Evolutionary conservation across 2,329 filamentous ascomycete species (phyloP).

Genomic region (Colletotrichum zoysiae): DNA sequence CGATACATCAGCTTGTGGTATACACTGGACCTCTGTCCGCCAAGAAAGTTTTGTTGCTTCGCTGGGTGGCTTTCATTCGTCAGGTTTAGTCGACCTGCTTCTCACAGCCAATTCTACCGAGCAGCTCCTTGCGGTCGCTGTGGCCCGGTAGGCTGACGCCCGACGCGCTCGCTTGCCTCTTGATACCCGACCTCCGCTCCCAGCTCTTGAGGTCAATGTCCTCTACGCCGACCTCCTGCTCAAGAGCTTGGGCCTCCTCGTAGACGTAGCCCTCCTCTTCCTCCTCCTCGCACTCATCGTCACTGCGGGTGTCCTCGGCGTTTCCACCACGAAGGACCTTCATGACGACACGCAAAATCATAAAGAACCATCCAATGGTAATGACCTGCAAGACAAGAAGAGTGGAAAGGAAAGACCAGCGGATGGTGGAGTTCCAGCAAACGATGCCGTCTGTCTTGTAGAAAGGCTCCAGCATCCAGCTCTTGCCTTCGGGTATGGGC

Average conservation of each 20-base stretch:
- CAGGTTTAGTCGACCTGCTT: conserved; percentile 71
- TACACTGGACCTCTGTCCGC: conserved; percentile 1
- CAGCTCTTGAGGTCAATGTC: conserved; percentile 75
- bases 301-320: conserved; percentile 89
- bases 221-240: conserved; percentile 83
- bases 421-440: conserved; percentile 82
- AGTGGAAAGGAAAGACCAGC: conserved; percentile 80
- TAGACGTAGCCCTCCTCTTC: conserved; percentile 70
- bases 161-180: conserved; percentile 65
- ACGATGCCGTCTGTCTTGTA: conserved; percentile 77
- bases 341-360: conserved; percentile 87
- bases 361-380: conserved; percentile 87
- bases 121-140: conserved; percentile 82
- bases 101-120: conserved; percentile 86
- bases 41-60: background rate
- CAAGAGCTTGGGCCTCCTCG: conserved; percentile 69
- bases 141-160: conserved; percentile 77
- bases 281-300: conserved; percentile 77
- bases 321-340: conserved; percentile 81
- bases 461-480: conserved; percentile 81
- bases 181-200: conserved; percentile 68
- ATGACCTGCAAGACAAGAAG: conserved; percentile 84
- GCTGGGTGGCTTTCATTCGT: background rate
- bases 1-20: conserved; percentile 9
- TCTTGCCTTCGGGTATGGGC: conserved; percentile 61